phyloP scores from a whole-genome alignment of 1,284 basidiomycete genomes.

The Austroboletus rostrupii region DNA sequence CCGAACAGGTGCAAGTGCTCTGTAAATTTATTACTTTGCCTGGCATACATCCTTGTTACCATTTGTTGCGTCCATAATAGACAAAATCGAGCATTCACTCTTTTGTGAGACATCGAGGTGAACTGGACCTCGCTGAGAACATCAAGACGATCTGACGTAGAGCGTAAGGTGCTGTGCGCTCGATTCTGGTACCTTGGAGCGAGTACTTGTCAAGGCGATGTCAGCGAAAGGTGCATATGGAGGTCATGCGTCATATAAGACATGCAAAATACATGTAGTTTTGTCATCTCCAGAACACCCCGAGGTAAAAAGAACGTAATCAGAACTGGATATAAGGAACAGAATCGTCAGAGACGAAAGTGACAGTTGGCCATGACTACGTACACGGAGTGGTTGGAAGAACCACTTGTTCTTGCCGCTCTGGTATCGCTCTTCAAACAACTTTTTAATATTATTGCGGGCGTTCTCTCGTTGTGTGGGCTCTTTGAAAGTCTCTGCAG shows the following conservation, averaged over 20 bases:
- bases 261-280: constrained; percentile 31
- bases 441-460: constrained; percentile 95
- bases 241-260: constrained; percentile 24
- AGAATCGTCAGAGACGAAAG: constrained; percentile 5
- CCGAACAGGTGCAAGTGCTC: constrained; percentile 39
- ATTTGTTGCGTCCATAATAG: constrained; percentile 17
- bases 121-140: no score
- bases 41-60: constrained; percentile 13
- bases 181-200: not conserved
- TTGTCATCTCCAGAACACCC: constrained; percentile 21
- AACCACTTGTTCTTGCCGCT: constrained; percentile 95
- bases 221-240: constrained; percentile 13
- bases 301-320: constrained; percentile 12
- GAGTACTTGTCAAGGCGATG: not conserved
- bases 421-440: constrained; percentile 89
- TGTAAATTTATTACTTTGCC: constrained; percentile 28
- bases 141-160: no score
- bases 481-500: constrained; percentile 91
- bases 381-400: constrained; percentile 76
- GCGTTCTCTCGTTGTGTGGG: constrained; percentile 87
- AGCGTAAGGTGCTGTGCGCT: not conserved
- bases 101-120: not conserved
- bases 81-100: constrained; percentile 23
- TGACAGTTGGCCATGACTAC: constrained; percentile 25
- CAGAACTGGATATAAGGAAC: constrained; percentile 21